Conservation (phyloP, 129 eudicot genomes). For the Escallonia herrerae region DNA sequence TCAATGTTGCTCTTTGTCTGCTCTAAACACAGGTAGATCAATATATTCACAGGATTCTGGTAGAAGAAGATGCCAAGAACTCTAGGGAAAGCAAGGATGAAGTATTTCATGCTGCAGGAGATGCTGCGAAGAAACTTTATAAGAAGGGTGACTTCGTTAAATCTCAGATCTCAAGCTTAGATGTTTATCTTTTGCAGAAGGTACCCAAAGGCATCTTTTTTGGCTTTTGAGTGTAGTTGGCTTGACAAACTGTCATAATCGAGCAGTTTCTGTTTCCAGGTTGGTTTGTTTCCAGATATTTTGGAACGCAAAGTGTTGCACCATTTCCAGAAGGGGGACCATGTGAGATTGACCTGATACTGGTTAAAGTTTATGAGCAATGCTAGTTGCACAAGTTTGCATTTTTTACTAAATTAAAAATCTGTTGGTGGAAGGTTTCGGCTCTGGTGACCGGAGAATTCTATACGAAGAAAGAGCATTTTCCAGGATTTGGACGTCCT, state of each 20-base stretch:
- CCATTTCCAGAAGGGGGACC: conserved; percentile 83
- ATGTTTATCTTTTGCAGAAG: conserved; percentile 79
- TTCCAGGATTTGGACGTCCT: conserved; percentile 99
- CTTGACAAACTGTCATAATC: conserved; percentile 10
- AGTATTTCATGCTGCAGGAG: conserved; percentile 64
- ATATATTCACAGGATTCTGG: conserved; percentile 82
- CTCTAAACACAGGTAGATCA: conserved; percentile 71
- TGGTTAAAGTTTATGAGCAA: conserved; percentile 8
- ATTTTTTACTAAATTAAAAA: conserved; percentile 16
- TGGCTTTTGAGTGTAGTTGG: neutral
- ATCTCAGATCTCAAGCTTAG: conserved; percentile 56
- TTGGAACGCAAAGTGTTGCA: conserved; percentile 79
- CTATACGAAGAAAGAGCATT: conserved; percentile 90
- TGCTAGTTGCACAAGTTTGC: conserved; percentile 5
- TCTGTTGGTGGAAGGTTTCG: conserved; percentile 72
- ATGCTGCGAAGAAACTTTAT: conserved; percentile 59
- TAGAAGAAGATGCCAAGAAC: conserved; percentile 73
- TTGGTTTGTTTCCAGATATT: conserved; percentile 90
- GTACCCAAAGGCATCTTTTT: conserved; percentile 23
- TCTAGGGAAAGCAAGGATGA: conserved; percentile 38
- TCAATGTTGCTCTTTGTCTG: neutral
- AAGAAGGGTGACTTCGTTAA: conserved; percentile 83
- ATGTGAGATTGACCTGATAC: conserved; percentile 42
- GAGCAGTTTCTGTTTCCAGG: conserved; percentile 37
- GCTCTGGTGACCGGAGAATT: conserved; percentile 99